These are phyloP conservation scores for Cucumis sativus DNA, from an alignment of 306 rosid species.

Conservation along the genomic window DNA sequence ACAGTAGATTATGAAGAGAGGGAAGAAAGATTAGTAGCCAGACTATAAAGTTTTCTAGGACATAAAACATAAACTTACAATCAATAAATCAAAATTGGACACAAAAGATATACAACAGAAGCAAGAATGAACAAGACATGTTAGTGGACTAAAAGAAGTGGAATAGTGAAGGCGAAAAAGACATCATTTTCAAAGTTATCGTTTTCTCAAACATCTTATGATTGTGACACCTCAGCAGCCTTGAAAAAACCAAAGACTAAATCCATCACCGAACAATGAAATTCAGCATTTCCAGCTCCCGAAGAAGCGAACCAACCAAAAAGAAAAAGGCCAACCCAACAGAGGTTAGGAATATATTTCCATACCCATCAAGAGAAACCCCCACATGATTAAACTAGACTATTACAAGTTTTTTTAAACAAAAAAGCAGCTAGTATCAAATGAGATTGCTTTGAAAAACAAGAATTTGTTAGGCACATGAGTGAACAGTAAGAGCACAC, in stretches of 20 bases:
- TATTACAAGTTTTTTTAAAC: background rate
- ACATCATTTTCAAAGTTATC: background rate
- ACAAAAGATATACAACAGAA: background rate
- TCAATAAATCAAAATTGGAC: background rate
- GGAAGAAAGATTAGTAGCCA: too few relatives aligned
- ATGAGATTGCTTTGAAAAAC: background rate
- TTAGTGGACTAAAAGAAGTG: background rate
- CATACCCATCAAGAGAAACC: background rate
- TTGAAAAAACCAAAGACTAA: background rate
- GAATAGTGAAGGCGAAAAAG: background rate
- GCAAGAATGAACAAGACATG: background rate
- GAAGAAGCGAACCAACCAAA: background rate
- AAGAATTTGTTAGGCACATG: constrained; percentile 1
- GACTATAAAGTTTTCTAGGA: too few relatives aligned
- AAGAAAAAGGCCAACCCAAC: background rate
- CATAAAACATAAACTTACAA: too few relatives aligned
- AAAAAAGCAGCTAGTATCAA: background rate
- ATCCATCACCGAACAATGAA: background rate
- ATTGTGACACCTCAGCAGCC: constrained; percentile 3
- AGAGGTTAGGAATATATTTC: background rate
- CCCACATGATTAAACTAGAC: background rate
- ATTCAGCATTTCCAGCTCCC: background rate
- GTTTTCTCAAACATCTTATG: background rate
- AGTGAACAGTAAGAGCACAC: background rate
- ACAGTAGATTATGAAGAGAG: too few relatives aligned